Base-by-base conservation (phyloP, 345 rosid genomes). In the Durio zibethinus region DNA sequence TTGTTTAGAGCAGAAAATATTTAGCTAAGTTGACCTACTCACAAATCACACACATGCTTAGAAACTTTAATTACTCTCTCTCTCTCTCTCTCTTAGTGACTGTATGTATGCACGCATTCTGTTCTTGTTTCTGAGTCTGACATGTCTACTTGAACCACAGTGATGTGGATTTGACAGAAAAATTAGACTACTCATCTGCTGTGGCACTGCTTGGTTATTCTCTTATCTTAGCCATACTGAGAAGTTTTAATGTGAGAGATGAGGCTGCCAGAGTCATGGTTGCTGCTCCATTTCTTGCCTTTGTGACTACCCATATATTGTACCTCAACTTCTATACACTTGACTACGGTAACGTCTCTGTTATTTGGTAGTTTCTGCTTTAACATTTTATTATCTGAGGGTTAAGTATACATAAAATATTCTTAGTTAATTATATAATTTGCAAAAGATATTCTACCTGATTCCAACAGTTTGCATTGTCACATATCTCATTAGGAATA, bases 221-320 rank as follows among this genome's bases (percentile, higher is more conserved):
- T 14, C 90, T 92, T 61, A 89, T 92, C 72, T 61, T 92, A 65
- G 75, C 94, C 48, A 83, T 89, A 57, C 81, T 88, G 60, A 81
- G 93, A 86, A 85, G 88, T 70, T 90, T 92, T 85, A 86, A 81
- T 53, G 80, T 92, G 75, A 82, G 85, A 52, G 90, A 79, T 36
- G 92, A 89, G 87, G 94, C 94, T 75, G 60, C 90, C 14, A 84
- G 90, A 80, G 89, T 92, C 82, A 92, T 92, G 94, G 87, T 88
- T 75, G 82, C 97, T 43, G 90, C 97, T 81, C 97, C 97, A 25
- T 69, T 90, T 78, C 81, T 89, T 56, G 94, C 97, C 61, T 86
- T 89, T 57, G 81, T 88, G 11, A 87, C 90, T 21, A 92, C 94
- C 14, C 94, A 92, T 84, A 87, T 92, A 73, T 78, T 91, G 66